Percentiles rank a stretch among this genome's conserved stretches.
Evolutionary conservation across 768 basidiomycete species (phyloP).

Genomic region (Mycena filopes): DNA sequence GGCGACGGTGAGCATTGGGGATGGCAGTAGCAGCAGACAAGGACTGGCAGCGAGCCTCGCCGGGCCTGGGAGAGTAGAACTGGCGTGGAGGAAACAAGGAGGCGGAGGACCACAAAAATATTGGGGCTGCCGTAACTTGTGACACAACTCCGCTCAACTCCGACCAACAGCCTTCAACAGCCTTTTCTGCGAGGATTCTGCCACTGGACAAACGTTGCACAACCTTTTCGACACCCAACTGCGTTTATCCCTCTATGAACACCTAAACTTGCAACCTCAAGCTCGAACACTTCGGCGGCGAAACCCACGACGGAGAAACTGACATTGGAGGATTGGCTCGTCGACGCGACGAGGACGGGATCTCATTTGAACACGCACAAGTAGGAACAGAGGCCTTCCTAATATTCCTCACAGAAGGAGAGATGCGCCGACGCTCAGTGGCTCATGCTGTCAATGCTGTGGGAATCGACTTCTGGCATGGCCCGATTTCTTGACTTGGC

Average conservation of each 20-base stretch:
- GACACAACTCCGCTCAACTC: conserved; percentile 1
- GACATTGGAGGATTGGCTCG: not conserved
- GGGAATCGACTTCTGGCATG: conserved; percentile 9
- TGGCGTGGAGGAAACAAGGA: conserved; percentile 1
- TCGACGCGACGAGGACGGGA: not conserved
- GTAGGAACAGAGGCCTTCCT: not conserved
- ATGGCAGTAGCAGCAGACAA: not conserved
- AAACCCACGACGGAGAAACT: not conserved
- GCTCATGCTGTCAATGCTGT: conserved; percentile 5
- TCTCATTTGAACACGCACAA: not conserved
- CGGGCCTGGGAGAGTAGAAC: not conserved
- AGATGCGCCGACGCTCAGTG: conserved; percentile 16
- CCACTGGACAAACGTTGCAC: conserved; percentile 7
- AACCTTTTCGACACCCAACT: conserved; percentile 15
- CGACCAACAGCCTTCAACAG: conserved; percentile 13
- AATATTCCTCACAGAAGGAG: not conserved
- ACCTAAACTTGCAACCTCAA: conserved; percentile 8
- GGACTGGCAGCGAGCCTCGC: not conserved
- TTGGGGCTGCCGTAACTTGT: too few relatives aligned
- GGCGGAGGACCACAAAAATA: too few relatives aligned
- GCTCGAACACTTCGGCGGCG: not conserved
- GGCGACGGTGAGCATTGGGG: conserved; percentile 50
- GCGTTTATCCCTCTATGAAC: conserved; percentile 14
- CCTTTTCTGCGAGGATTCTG: not conserved
- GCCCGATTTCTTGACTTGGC: too few relatives aligned